Evolutionary conservation across 2,329 filamentous ascomycete genomes (phyloP).

Genomic region (Scedosporium dehoogii): DNA sequence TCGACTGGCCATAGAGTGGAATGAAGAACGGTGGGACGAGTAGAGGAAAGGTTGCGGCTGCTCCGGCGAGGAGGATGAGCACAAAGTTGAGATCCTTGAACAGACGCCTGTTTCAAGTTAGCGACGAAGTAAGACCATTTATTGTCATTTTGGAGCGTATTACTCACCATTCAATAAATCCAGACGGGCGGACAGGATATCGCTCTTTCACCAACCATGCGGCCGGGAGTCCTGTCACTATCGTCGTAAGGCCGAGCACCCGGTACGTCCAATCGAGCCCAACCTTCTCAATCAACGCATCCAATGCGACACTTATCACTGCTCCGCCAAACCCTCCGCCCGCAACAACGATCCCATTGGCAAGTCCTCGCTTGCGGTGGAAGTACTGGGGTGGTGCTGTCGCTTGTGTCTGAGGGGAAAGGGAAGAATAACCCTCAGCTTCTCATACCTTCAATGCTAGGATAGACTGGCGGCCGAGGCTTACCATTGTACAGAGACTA

Average conservation of each 20-base stretch:
- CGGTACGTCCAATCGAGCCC: slow-evolving; percentile 42
- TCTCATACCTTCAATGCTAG: too few species aligned
- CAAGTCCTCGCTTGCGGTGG: slow-evolving; percentile 38
- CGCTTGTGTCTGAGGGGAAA: too few species aligned
- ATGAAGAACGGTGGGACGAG: slow-evolving; percentile 54
- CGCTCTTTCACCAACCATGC: slow-evolving; percentile 43
- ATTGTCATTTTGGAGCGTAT: neutral
- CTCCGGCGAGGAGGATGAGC: slow-evolving; percentile 41
- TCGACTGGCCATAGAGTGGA: slow-evolving; percentile 42
- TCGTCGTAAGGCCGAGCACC: slow-evolving; percentile 38
- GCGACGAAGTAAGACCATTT: neutral
- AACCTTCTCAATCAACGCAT: slow-evolving; percentile 33
- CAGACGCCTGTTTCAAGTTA: slow-evolving; percentile 27
- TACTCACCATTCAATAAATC: slow-evolving; percentile 39
- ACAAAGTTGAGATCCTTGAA: slow-evolving; percentile 42
- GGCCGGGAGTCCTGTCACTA: slow-evolving; percentile 44
- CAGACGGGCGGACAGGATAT: slow-evolving; percentile 21
- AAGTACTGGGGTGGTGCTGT: slow-evolving; percentile 39
- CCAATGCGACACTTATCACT: slow-evolving; percentile 36
- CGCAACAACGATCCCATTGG: slow-evolving; percentile 43
- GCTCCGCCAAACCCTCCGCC: slow-evolving; percentile 48
- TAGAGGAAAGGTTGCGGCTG: slow-evolving; percentile 48
- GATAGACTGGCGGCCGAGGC: too few species aligned
- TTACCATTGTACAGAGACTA: too few species aligned
- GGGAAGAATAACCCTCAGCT: slow-evolving; percentile 34